phyloP scores from a whole-genome alignment of 495 filamentous ascomycete species.

The Daldinia grandis region DNA sequence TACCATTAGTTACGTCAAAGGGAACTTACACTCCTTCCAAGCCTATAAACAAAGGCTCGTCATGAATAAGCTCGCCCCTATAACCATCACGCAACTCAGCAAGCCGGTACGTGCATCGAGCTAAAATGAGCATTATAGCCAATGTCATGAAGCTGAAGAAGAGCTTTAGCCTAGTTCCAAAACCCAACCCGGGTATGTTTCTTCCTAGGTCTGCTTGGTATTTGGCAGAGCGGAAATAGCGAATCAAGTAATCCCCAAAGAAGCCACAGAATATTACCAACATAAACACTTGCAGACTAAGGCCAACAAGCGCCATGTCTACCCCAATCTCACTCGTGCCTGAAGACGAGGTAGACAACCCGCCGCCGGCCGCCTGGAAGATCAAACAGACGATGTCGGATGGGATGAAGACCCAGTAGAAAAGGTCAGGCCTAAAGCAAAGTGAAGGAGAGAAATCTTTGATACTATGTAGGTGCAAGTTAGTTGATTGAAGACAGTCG shows the following conservation, averaged over 20 bases:
- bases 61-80: slow-evolving; percentile 49
- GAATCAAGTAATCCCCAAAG: slow-evolving; percentile 54
- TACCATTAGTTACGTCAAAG: background rate
- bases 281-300: slow-evolving; percentile 56
- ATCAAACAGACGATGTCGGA: slow-evolving; percentile 60
- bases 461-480: background rate
- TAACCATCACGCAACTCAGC: slow-evolving; percentile 61
- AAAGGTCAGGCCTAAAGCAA: slow-evolving; percentile 61
- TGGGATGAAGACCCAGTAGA: slow-evolving; percentile 63
- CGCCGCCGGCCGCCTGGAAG: slow-evolving; percentile 59
- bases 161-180: slow-evolving; percentile 45
- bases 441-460: slow-evolving; percentile 44
- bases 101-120: slow-evolving; percentile 59
- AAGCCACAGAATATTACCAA: slow-evolving; percentile 55
- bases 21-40: slow-evolving; percentile 47
- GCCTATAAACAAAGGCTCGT: slow-evolving; percentile 58
- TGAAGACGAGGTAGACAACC: slow-evolving; percentile 9
- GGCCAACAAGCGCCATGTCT: slow-evolving; percentile 60
- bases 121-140: slow-evolving; percentile 56
- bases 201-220: slow-evolving; percentile 34
- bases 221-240: slow-evolving; percentile 5
- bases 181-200: slow-evolving; percentile 4
- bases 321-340: slow-evolving; percentile 46
- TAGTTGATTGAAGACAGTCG: background rate
- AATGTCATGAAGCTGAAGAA: slow-evolving; percentile 56